A percentile compares a stretch with the other conserved stretches of the same genome.
Evolutionary conservation across 1,284 basidiomycete species (phyloP).

Genomic region (Cutaneotrichosporon cyanovorans): DNA sequence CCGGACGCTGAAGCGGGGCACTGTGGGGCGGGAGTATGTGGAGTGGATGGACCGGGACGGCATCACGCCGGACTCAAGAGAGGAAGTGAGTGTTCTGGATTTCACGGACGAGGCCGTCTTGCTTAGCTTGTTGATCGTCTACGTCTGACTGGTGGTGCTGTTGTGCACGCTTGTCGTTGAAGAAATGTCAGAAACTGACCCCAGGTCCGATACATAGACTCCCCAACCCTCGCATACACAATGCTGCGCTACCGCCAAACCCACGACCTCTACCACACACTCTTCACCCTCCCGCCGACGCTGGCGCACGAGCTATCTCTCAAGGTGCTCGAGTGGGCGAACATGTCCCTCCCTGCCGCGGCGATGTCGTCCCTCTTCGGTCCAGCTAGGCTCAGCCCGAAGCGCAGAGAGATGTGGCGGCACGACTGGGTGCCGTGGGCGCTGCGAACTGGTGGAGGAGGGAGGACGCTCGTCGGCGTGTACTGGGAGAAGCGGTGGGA

Average conservation of each 20-base stretch:
- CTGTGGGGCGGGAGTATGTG: conserved; percentile 78
- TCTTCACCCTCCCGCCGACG: conserved; percentile 78
- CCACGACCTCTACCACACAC: conserved; percentile 91
- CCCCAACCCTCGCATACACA: conserved; percentile 88
- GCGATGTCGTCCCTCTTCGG: conserved; percentile 71
- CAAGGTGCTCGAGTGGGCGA: conserved; percentile 91
- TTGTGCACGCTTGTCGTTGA: no score
- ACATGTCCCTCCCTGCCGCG: conserved; percentile 84
- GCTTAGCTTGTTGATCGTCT: no score
- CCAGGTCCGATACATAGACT: conserved; percentile 87
- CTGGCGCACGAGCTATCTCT: conserved; percentile 90
- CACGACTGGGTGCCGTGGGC: conserved; percentile 85
- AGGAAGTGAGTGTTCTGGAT: conserved; percentile 60
- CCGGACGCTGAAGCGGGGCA: conserved; percentile 62
- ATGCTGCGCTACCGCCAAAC: conserved; percentile 98
- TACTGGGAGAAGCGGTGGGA: conserved; percentile 97
- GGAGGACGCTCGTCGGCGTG: conserved; percentile 71
- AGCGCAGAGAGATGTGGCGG: conserved; percentile 33
- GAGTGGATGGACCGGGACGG: conserved; percentile 85
- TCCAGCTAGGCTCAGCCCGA: conserved; percentile 42
- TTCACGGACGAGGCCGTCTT: no score
- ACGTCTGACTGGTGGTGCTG: no score
- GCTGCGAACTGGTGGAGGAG: conserved; percentile 65
- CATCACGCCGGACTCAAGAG: conserved; percentile 91
- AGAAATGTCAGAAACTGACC: no score